Percentiles rank a stretch among this genome's conserved stretches.
These are phyloP conservation scores for Tolypocladium ovalisporum DNA, from an alignment of 2,329 filamentous ascomycete species.

Conservation along the genomic window DNA sequence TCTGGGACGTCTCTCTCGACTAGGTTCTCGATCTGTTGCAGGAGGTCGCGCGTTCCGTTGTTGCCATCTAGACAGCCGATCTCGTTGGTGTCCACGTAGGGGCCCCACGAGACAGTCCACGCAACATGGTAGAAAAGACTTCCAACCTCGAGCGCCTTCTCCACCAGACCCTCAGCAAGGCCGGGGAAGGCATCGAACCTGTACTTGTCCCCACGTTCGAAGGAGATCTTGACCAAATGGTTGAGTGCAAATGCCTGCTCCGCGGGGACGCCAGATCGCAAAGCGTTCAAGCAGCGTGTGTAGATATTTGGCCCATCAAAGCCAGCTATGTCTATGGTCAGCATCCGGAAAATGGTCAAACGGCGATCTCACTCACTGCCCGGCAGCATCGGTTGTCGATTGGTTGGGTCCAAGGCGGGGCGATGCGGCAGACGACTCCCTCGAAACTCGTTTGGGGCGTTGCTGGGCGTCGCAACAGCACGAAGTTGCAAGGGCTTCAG, in stretches of 20 bases:
- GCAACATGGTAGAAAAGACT: slow-evolving; percentile 70
- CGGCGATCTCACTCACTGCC: slow-evolving; percentile 41
- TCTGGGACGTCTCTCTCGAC: slow-evolving; percentile 49
- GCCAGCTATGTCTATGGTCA: slow-evolving; percentile 27
- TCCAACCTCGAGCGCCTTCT: slow-evolving; percentile 71
- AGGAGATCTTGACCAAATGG: slow-evolving; percentile 91
- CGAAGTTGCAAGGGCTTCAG: slow-evolving; percentile 56
- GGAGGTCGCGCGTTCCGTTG: slow-evolving; percentile 38
- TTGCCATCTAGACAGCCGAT: slow-evolving; percentile 31
- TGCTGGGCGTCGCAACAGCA: slow-evolving; percentile 64
- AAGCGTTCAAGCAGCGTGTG: slow-evolving; percentile 70
- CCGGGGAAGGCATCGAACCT: slow-evolving; percentile 86
- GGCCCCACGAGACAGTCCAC: slow-evolving; percentile 66
- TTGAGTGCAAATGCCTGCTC: slow-evolving; percentile 92
- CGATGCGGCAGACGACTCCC: slow-evolving; percentile 31
- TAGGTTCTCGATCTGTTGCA: slow-evolving; percentile 60
- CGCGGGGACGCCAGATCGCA: slow-evolving; percentile 66
- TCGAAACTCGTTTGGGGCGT: slow-evolving; percentile 56
- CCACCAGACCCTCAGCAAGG: slow-evolving; percentile 76
- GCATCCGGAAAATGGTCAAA: not conserved
- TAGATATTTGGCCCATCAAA: slow-evolving; percentile 84
- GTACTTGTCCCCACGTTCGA: slow-evolving; percentile 89
- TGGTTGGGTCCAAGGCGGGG: slow-evolving; percentile 13
- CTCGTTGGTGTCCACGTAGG: slow-evolving; percentile 40
- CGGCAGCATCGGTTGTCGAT: slow-evolving; percentile 42